Evolutionary conservation across 352 stramenopile genomes (phyloP), one percentile per base, ranked within the genome.

Genomic region (Globisporangium canariense): DNA sequence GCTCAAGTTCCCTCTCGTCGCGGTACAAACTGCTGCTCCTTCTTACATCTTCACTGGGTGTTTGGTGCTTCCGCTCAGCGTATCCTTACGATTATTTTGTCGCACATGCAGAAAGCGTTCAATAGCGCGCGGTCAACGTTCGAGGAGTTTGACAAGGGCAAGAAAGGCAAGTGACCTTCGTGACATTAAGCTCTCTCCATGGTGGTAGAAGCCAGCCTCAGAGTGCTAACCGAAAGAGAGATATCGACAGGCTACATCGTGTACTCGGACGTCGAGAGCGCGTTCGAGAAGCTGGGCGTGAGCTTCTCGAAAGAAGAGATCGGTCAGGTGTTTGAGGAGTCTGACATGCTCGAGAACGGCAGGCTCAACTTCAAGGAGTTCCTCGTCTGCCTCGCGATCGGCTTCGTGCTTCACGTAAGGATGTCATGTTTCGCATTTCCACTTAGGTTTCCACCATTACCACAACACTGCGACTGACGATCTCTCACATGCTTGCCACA

Each of bases 301-400:
- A 89, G 80, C 38, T 91, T 92, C 51, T 89, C 83, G 22, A 69
- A 76, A 22, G 82, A 89, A 32, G 86, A 94, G 57, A 85, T 91
- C 56, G 53, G 73, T 4, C 79, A 93, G 59, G 81, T 91, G 16
- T 90, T 92, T 54, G 67, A 90, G 49, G 87, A 94, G 60, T 92
- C 87, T 34, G 88, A 96, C 60, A 90, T 96, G 80, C 74, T 81
- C 58, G 79, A 94, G 60, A 83, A 88, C 60, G 86, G 86, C 52
- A 74, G 74, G 41, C 78, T 97, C 16, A 90, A 68, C 28, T 96
- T 96, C 66, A 95, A 94, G 58, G 89, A 96, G 68, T 96, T 96
- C 46, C 81, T 97, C 53, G 81, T 93, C 6, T 95, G 86, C 41
- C 81, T 97, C 47, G 88, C 84, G 0, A 91, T 97, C 32, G 84